A percentile compares a stretch with the other conserved stretches of the same genome.
Evolutionary conservation across 257 asterid species (phyloP).

Genomic region (Rhazya stricta): DNA sequence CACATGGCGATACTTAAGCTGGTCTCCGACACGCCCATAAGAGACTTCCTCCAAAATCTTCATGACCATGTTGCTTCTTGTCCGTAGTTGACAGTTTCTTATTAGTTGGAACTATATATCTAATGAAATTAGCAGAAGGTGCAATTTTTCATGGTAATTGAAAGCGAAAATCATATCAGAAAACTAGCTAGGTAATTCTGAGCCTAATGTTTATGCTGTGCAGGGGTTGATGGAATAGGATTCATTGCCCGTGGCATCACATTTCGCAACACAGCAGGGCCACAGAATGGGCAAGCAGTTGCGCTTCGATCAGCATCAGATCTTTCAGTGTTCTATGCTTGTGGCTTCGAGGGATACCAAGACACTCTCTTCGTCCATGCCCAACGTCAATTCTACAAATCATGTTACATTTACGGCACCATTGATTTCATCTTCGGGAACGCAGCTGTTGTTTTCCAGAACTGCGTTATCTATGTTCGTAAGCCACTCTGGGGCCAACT

Average conservation of each 20-base stretch:
- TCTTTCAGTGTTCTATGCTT: conserved; percentile 69
- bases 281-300: conserved; percentile 64
- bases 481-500: conserved; percentile 65
- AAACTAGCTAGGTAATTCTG: too few species aligned
- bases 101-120: too few species aligned
- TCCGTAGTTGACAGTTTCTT: conserved; percentile 16
- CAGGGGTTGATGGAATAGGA: conserved; percentile 75
- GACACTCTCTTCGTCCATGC: conserved; percentile 79
- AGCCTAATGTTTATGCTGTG: background rate
- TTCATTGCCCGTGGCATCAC: conserved; percentile 85
- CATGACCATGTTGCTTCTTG: conserved; percentile 16
- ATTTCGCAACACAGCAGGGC: conserved; percentile 77
- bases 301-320: conserved; percentile 87
- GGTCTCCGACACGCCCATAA: background rate
- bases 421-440: conserved; percentile 85
- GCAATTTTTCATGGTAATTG: background rate
- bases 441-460: conserved; percentile 75
- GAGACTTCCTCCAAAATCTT: conserved; percentile 5
- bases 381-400: conserved; percentile 73
- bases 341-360: conserved; percentile 82
- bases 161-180: too few species aligned
- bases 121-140: too few species aligned
- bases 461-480: conserved; percentile 64
- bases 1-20: conserved; percentile 25
- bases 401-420: conserved; percentile 66